These are phyloP conservation scores for Gossypium sturtianum DNA, from an alignment of 345 rosid species.

Conservation along the genomic window DNA sequence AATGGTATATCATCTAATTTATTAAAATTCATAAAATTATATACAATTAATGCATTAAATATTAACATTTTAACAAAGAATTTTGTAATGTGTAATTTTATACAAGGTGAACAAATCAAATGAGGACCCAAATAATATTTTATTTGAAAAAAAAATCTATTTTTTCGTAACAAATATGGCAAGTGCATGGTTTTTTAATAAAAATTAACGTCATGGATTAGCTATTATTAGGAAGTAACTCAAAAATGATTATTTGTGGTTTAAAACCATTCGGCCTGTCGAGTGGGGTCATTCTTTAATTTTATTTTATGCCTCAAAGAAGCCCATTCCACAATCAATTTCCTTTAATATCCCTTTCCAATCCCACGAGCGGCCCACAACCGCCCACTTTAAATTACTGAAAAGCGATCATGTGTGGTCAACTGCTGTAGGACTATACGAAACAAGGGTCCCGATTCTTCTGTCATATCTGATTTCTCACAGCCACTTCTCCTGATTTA, in stretches of 20 bases:
- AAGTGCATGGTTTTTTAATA: not conserved
- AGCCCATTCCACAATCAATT: not conserved
- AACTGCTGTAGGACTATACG: not conserved
- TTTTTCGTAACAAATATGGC: not conserved
- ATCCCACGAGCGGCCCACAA: slow-evolving; percentile 6
- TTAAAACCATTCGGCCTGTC: not conserved
- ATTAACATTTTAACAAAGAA: no score
- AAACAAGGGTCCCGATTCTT: not conserved
- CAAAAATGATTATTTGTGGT: not conserved
- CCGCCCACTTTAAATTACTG: not conserved
- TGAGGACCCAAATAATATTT: no score
- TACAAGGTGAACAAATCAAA: no score
- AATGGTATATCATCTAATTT: no score
- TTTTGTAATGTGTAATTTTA: no score
- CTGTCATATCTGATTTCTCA: slow-evolving; percentile 6
- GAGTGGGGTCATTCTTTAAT: not conserved
- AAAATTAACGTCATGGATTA: not conserved
- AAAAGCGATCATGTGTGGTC: not conserved
- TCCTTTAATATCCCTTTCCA: not conserved
- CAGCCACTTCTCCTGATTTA: not conserved
- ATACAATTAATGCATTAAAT: no score
- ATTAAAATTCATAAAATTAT: no score
- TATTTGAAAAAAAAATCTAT: not conserved
- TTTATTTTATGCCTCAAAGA: not conserved
- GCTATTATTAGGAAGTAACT: not conserved